Evolutionary conservation across 345 rosid genomes (phyloP).

Genomic region (Laguncularia racemosa): DNA sequence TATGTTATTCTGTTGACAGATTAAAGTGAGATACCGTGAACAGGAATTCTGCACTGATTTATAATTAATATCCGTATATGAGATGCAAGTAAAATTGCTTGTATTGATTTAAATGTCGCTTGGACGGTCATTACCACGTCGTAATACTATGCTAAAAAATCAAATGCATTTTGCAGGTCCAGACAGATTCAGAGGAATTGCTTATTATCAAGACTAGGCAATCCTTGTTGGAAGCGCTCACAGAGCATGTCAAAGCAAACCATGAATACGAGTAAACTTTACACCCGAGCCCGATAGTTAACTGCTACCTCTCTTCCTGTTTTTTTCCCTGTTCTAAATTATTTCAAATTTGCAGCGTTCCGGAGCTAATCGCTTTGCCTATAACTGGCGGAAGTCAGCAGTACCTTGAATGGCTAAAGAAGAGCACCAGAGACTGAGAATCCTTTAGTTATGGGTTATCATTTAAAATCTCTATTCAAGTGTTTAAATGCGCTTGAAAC

Average conservation of each 20-base stretch:
- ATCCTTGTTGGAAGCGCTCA: conserved; percentile 68
- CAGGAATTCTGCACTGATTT: not conserved
- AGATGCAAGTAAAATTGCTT: not conserved
- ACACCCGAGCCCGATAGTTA: not conserved
- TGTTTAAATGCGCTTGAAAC: no score
- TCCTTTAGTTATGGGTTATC: not conserved
- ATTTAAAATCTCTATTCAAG: not conserved
- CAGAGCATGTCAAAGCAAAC: conserved; percentile 83
- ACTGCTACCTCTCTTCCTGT: not conserved
- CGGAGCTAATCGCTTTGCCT: conserved; percentile 90
- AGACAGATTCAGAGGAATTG: conserved; percentile 79
- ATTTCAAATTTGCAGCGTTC: conserved; percentile 33
- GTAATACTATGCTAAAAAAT: no score
- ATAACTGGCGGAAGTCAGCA: conserved; percentile 68
- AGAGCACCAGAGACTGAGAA: conserved; percentile 67
- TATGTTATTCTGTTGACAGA: conserved; percentile 11
- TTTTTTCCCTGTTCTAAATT: not conserved
- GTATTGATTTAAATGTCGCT: no score
- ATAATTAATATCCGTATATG: not conserved
- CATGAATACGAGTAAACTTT: conserved; percentile 89
- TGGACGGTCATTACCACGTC: no score
- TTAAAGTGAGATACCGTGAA: not conserved
- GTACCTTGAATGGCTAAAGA: conserved; percentile 83
- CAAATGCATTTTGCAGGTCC: conserved; percentile 38
- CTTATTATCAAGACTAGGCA: conserved; percentile 87